phyloP scores from a whole-genome alignment of 805 yeast genomes.

The Sugiyamaella boreocaroliniensis region DNA sequence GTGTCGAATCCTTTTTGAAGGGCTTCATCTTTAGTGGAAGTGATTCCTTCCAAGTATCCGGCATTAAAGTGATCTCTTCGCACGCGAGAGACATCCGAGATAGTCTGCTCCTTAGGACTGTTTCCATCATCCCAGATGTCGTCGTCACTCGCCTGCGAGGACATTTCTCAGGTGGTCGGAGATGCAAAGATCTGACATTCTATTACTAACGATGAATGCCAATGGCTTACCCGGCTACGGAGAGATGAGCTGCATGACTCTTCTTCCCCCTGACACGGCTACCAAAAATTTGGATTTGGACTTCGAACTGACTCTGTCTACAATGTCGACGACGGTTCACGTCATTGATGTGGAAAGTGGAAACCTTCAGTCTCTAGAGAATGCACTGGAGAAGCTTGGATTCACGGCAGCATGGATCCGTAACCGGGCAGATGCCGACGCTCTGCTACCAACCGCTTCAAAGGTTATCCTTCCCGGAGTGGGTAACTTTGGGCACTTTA shows the following conservation, averaged over 20 bases:
- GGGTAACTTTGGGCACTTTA: slow-evolving; percentile 94
- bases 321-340: slow-evolving; percentile 37
- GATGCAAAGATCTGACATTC: background rate
- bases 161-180: background rate
- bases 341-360: slow-evolving; percentile 94
- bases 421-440: slow-evolving; percentile 41
- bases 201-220: background rate
- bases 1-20: slow-evolving; percentile 76
- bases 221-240: background rate
- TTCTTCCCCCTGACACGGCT: background rate
- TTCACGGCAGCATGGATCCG: slow-evolving; percentile 57
- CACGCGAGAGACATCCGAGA: slow-evolving; percentile 19
- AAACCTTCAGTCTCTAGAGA: slow-evolving; percentile 78
- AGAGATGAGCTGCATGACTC: background rate
- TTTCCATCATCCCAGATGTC: slow-evolving; percentile 5
- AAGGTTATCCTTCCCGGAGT: slow-evolving; percentile 88
- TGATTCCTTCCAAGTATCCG: slow-evolving; percentile 79
- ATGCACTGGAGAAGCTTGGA: slow-evolving; percentile 78
- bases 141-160: slow-evolving; percentile 1
- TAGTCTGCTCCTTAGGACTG: background rate
- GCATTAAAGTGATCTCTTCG: slow-evolving; percentile 60
- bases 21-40: slow-evolving; percentile 57
- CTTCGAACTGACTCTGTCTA: too few species aligned
- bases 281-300: background rate
- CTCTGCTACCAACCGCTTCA: slow-evolving; percentile 21